Evolutionary conservation across 495 filamentous ascomycete genomes (phyloP).

Genomic region (Aspergillus diversus): DNA sequence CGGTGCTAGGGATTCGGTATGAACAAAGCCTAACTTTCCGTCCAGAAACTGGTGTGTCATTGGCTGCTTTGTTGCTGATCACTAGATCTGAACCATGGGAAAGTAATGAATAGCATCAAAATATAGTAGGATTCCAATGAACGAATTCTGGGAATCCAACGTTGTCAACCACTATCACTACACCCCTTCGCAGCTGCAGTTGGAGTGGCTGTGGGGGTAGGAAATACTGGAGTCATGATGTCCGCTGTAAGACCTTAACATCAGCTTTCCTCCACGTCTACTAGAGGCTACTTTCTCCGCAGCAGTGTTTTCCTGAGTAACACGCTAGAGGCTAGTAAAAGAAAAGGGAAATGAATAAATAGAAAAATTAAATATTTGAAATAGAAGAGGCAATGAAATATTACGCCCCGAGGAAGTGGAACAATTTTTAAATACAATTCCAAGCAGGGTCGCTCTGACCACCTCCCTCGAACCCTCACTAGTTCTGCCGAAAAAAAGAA

Average conservation of each 20-base stretch:
- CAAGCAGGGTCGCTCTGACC: too few relatives aligned
- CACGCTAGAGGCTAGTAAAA: neutral
- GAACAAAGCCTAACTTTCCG: slow-evolving; percentile 5
- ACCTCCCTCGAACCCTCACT: too few relatives aligned
- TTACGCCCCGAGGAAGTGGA: too few relatives aligned
- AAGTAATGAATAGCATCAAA: slow-evolving; percentile 1
- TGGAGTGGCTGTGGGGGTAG: neutral
- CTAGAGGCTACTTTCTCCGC: too few relatives aligned
- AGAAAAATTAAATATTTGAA: too few relatives aligned
- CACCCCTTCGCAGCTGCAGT: neutral
- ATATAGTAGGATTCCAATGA: neutral
- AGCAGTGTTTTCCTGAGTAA: neutral
- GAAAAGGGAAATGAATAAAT: too few relatives aligned
- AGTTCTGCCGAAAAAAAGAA: neutral
- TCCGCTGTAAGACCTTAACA: neutral
- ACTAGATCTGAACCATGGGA: slow-evolving; percentile 2
- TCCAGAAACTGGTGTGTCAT: neutral
- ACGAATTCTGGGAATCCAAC: neutral
- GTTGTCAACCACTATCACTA: neutral
- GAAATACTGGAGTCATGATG: neutral
- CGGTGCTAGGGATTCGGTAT: neutral
- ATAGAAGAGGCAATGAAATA: too few relatives aligned
- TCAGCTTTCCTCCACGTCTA: too few relatives aligned
- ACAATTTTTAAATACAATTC: too few relatives aligned
- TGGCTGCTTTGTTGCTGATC: slow-evolving; percentile 2